These are phyloP conservation scores for Cronartium quercuum DNA, from an alignment of 1,284 basidiomycete species.

Conservation along the genomic window DNA sequence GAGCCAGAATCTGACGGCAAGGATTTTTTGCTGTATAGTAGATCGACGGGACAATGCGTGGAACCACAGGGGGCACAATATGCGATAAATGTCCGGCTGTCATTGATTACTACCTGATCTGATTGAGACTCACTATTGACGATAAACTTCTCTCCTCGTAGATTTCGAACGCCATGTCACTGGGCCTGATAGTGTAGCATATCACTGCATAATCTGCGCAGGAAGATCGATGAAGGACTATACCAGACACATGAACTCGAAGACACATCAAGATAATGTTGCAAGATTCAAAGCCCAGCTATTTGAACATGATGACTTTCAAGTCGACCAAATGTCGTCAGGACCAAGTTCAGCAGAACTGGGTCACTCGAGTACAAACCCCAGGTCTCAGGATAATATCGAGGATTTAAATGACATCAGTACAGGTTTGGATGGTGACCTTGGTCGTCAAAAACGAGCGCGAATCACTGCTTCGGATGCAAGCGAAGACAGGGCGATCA, in stretches of 20 bases:
- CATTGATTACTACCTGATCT: background rate
- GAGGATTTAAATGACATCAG: background rate
- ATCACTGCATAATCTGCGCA: background rate
- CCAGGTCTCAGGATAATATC: background rate
- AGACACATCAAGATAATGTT: background rate
- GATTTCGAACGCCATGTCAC: constrained; percentile 1
- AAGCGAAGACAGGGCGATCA: background rate
- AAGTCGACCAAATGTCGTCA: constrained; percentile 1
- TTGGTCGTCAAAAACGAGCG: background rate
- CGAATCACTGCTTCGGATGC: background rate
- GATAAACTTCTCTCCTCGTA: background rate
- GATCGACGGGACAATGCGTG: background rate
- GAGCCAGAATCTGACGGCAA: too few species aligned
- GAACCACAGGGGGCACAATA: background rate
- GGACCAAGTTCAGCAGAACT: background rate
- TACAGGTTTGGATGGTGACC: background rate
- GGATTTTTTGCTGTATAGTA: too few species aligned
- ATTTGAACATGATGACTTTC: background rate
- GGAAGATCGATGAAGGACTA: background rate
- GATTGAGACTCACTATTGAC: background rate
- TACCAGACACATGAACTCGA: background rate
- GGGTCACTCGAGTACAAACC: background rate
- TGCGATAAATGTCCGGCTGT: background rate
- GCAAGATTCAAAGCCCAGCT: background rate
- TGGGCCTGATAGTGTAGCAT: background rate